Evolutionary conservation across 768 basidiomycete genomes (phyloP).

Genomic region (Suillus bovinus): DNA sequence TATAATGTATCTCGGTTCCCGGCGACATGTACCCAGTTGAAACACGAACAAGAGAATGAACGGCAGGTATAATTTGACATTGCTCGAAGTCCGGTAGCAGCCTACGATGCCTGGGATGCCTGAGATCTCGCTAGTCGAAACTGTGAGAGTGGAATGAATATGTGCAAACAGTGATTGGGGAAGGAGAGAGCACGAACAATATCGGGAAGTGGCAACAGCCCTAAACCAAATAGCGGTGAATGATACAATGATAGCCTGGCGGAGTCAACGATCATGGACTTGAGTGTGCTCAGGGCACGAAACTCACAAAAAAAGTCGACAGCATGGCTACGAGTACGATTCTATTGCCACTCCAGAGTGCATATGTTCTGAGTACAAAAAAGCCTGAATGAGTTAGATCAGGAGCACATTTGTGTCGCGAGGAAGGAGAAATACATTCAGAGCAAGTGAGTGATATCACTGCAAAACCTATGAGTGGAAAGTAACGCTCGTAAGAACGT

Average conservation of each 20-base stretch:
- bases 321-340: neutral
- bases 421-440: neutral
- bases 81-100: neutral
- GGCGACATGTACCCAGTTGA: neutral
- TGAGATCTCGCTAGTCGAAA: neutral
- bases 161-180: neutral
- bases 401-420: neutral
- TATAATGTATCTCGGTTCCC: neutral
- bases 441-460: slow-evolving; percentile 2
- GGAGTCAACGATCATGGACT: neutral
- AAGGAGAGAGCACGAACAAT: neutral
- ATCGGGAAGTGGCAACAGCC: neutral
- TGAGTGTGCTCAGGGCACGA: neutral
- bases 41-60: neutral
- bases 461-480: neutral
- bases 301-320: neutral
- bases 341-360: neutral
- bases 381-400: neutral
- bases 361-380: neutral
- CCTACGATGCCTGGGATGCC: neutral
- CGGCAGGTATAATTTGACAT: neutral
- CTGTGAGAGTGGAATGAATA: neutral
- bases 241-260: neutral
- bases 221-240: neutral
- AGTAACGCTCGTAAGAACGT: neutral